Evolutionary conservation across 306 rosid genomes (phyloP), one percentile per base, ranked within the genome.

Genomic region (Malus sylvestris): DNA sequence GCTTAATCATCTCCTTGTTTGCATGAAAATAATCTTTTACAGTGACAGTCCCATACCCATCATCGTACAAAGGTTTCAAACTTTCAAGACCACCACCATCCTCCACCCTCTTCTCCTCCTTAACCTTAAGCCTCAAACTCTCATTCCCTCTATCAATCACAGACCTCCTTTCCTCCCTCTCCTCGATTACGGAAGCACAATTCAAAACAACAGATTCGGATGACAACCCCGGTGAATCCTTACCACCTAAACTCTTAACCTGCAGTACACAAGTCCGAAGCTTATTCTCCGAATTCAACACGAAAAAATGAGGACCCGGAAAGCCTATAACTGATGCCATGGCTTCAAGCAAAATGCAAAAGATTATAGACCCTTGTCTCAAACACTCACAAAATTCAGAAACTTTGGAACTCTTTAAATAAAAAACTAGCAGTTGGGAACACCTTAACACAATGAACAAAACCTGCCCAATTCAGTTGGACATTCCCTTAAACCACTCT

Each of bases 51-150:
- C 98, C 97, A 81, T 90, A 88, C 22, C 97, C 97, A 77, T 92
- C 97, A 60, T 90, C 91, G 96, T 96, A 92, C 78, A 86, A 91
- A 1, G 93, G 82, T 49, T 79, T 77, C 71, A 93, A 86, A 55
- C 77, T 73, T 69, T 75, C 84, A 63, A 69, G 44, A 79, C 42
- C 80, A 22, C 49, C 55, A 51, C 55, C 55, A 51, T 51, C 55
- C 55, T 15, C 55, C 55, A 16, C 55, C 20, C 20, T 51, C 55
- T 51, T 51, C 20, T 51, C 55, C 55, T 51, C 55, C 55, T 15
- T 16, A 51, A 51, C 77, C 60, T 30, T 40, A 33, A 68, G 33
- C 76, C 57, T 77, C 40, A 82, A 22, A 29, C 66, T 5, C 61
- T 81, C 89, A 72, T 83, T 86, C 70, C 62, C 87, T 73, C 76